phyloP scores from a whole-genome alignment of 2,329 filamentous ascomycete genomes.

The Aureobasidium sp. region DNA sequence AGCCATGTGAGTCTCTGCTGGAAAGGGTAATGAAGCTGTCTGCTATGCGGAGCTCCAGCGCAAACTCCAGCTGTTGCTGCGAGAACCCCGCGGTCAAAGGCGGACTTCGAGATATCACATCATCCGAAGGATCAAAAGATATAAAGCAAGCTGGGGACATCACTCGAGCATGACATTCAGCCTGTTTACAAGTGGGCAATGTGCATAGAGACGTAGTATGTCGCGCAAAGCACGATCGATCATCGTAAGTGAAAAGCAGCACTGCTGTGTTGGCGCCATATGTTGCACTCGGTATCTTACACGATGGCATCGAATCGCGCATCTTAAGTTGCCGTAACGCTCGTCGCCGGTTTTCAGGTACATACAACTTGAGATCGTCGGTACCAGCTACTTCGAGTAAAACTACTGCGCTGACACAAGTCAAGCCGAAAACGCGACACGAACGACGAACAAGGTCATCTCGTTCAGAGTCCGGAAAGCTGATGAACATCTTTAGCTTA shows the following conservation, averaged over 20 bases:
- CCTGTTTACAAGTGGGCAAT: neutral
- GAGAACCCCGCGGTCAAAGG: neutral
- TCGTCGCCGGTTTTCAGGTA: neutral
- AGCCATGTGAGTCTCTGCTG: neutral
- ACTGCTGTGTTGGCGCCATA: neutral
- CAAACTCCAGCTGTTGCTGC: neutral
- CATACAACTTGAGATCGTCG: neutral
- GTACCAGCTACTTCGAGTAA: too few species aligned
- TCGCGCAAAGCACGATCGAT: neutral
- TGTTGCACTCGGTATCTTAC: neutral
- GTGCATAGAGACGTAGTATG: neutral
- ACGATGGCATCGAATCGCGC: neutral
- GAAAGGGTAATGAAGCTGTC: neutral
- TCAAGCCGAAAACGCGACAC: neutral
- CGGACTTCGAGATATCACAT: neutral
- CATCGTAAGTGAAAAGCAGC: neutral
- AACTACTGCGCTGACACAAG: neutral
- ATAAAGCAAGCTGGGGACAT: neutral
- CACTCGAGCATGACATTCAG: neutral
- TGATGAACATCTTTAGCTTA: too few species aligned
- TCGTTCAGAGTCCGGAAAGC: neutral
- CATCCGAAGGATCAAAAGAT: neutral
- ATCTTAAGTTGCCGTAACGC: neutral
- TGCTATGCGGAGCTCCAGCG: slow-evolving; percentile 1
- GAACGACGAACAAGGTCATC: neutral